phyloP scores from a whole-genome alignment of 2,329 filamentous ascomycete species.

The Fusarium annulatum region DNA sequence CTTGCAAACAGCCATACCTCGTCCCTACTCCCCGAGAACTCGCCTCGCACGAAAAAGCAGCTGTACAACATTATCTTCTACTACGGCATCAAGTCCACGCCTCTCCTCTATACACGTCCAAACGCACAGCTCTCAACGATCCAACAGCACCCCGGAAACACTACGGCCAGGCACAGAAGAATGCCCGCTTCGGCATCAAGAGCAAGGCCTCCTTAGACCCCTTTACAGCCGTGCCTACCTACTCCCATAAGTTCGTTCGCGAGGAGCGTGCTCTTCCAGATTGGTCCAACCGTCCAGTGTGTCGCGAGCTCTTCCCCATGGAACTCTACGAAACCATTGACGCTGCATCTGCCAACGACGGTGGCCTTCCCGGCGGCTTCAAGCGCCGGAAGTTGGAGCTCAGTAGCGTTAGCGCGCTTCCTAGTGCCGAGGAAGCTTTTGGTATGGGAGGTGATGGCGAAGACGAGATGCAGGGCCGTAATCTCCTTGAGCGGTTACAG shows the following conservation, averaged over 20 bases:
- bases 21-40: conserved; percentile 60
- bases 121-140: conserved; percentile 56
- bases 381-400: conserved; percentile 59
- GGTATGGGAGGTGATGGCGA: conserved; percentile 47
- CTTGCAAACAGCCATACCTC: conserved; percentile 57
- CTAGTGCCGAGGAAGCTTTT: conserved; percentile 64
- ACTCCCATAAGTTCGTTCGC: conserved; percentile 65
- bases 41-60: conserved; percentile 56
- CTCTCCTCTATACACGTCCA: conserved; percentile 67
- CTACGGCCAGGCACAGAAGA: conserved; percentile 70
- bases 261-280: conserved; percentile 66
- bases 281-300: conserved; percentile 62
- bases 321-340: conserved; percentile 68
- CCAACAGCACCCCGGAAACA: conserved; percentile 54
- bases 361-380: conserved; percentile 49
- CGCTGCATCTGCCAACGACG: conserved; percentile 50
- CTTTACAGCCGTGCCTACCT: conserved; percentile 68
- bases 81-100: conserved; percentile 68
- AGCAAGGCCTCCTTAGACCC: conserved; percentile 68
- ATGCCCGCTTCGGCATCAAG: conserved; percentile 65
- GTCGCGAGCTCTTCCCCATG: conserved; percentile 64
- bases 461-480: conserved; percentile 48
- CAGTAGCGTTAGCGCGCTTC: conserved; percentile 59
- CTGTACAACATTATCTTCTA: conserved; percentile 64
- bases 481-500: conserved; percentile 58